phyloP scores from a whole-genome alignment of 2,329 filamentous ascomycete genomes.

The Fusarium vanettenii region DNA sequence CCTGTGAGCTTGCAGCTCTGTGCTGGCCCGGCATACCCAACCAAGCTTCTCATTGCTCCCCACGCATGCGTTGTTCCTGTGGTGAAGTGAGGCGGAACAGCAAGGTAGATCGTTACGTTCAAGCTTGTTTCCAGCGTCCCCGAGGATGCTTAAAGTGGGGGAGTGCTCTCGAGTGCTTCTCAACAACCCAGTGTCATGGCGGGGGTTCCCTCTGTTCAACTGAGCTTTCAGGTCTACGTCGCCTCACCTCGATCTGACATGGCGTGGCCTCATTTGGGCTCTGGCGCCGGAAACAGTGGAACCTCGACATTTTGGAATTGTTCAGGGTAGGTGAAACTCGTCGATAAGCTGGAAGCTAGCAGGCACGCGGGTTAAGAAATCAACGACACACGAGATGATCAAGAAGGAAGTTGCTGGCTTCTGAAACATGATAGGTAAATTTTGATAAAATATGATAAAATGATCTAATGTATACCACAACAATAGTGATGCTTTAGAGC shows the following conservation, averaged over 20 bases:
- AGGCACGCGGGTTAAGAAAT: background rate
- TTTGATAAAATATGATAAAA: background rate
- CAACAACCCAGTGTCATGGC: constrained; percentile 7
- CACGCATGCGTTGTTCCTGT: constrained; percentile 1
- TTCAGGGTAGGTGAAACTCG: background rate
- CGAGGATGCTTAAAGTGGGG: constrained; percentile 1
- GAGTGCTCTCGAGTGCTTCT: background rate
- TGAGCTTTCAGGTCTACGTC: background rate
- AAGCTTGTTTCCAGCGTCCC: background rate
- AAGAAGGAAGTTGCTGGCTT: background rate
- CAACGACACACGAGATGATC: background rate
- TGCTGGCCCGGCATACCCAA: background rate
- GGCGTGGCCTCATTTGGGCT: constrained; percentile 3
- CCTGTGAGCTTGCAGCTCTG: constrained; percentile 1
- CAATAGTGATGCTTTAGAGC: background rate
- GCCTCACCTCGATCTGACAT: constrained; percentile 2
- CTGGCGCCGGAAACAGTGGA: background rate
- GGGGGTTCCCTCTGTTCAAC: constrained; percentile 11
- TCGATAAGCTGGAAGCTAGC: background rate
- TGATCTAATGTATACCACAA: background rate
- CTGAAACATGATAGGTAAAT: background rate
- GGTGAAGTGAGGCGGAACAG: constrained; percentile 10
- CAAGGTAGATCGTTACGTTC: background rate
- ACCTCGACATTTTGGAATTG: background rate
- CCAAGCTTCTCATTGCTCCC: background rate